A percentile compares a stretch with the other conserved stretches of the same genome.
Conservation (phyloP, 495 filamentous ascomycete genomes). For the Aspergillus asperescens region DNA sequence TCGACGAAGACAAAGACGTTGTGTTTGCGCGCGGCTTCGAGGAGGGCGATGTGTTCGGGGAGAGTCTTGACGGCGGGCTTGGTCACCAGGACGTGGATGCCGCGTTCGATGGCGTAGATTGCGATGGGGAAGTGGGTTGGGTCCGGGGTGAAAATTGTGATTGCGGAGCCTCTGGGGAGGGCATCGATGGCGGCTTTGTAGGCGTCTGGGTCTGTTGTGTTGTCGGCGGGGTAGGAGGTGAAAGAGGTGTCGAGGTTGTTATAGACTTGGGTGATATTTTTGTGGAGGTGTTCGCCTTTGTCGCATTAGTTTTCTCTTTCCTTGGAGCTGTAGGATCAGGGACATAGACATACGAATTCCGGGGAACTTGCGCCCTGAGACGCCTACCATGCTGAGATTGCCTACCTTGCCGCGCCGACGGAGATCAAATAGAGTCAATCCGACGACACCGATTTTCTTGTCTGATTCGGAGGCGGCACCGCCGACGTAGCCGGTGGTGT, state of each 20-base stretch:
- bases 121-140: slow-evolving; percentile 94
- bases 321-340: neutral
- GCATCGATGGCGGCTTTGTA: slow-evolving; percentile 90
- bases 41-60: slow-evolving; percentile 67
- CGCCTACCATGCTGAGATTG: slow-evolving; percentile 82
- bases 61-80: slow-evolving; percentile 90
- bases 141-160: slow-evolving; percentile 96
- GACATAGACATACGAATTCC: slow-evolving; percentile 66
- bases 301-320: neutral
- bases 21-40: slow-evolving; percentile 65
- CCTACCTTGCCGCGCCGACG: slow-evolving; percentile 82
- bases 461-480: slow-evolving; percentile 72
- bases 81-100: slow-evolving; percentile 86
- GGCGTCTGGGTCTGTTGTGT: slow-evolving; percentile 65
- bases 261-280: slow-evolving; percentile 84
- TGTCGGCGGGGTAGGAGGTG: slow-evolving; percentile 70
- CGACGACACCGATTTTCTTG: slow-evolving; percentile 92
- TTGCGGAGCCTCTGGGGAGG: slow-evolving; percentile 74
- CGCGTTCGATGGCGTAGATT: slow-evolving; percentile 80
- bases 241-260: slow-evolving; percentile 82
- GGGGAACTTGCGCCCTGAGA: slow-evolving; percentile 81
- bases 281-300: slow-evolving; percentile 73
- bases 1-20: slow-evolving; percentile 90
- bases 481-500: slow-evolving; percentile 88
- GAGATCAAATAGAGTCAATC: slow-evolving; percentile 83